A percentile compares a stretch with the other conserved stretches of the same genome.
Conservation (phyloP, 345 rosid species). For the Melastoma malabathricum region DNA sequence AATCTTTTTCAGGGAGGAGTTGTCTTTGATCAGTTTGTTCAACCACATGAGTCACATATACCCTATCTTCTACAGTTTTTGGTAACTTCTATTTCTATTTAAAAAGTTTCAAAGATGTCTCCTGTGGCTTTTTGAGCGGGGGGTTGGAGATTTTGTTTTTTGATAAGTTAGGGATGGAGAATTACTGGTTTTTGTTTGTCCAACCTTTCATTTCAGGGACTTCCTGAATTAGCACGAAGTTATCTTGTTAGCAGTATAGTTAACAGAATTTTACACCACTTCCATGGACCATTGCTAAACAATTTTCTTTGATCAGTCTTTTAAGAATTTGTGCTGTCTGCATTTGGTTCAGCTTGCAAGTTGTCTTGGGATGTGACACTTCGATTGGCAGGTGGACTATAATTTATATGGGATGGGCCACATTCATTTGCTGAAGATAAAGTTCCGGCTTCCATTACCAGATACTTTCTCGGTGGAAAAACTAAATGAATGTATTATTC, state of each 20-base stretch:
- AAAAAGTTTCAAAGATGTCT: no score
- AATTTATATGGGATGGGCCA: slow-evolving; percentile 95
- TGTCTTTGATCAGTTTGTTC: slow-evolving; percentile 56
- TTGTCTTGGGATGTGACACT: neutral
- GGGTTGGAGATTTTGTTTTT: neutral
- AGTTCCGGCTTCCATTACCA: slow-evolving; percentile 78
- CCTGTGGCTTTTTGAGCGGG: neutral
- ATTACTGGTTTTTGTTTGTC: no score
- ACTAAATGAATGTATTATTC: slow-evolving; percentile 10
- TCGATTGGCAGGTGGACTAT: slow-evolving; percentile 54
- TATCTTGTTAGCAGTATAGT: no score
- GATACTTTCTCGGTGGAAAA: slow-evolving; percentile 26
- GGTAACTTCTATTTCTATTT: slow-evolving; percentile 24
- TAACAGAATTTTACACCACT: no score
- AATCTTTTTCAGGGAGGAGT: slow-evolving; percentile 51
- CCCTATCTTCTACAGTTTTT: slow-evolving; percentile 87
- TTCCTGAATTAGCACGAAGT: no score
- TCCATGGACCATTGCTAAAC: no score
- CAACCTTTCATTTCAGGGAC: no score
- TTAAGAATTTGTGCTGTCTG: no score
- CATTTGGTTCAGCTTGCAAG: neutral
- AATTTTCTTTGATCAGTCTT: no score
- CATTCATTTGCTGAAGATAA: slow-evolving; percentile 65
- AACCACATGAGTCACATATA: slow-evolving; percentile 91
- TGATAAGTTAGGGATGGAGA: no score